phyloP scores from a whole-genome alignment of 2,329 filamentous ascomycete species.

The Lasiodiplodia sp. region DNA sequence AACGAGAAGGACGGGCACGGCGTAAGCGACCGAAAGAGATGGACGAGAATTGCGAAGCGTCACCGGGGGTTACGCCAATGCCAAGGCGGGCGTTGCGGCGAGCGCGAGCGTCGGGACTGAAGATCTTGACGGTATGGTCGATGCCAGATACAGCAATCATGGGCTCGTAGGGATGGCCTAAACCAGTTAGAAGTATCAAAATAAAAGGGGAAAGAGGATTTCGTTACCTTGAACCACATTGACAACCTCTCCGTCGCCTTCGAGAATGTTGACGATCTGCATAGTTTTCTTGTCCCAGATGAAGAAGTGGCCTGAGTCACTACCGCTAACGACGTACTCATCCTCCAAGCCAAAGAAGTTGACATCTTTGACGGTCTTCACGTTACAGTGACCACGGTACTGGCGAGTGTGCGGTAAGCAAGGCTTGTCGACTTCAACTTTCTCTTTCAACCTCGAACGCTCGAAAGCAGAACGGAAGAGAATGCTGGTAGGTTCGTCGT shows the following conservation, averaged over 20 bases:
- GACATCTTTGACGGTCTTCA: conserved; percentile 73
- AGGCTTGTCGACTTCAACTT: conserved; percentile 62
- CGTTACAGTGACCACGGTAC: conserved; percentile 71
- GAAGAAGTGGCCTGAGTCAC: conserved; percentile 71
- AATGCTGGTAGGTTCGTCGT: conserved; percentile 44
- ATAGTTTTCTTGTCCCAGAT: conserved; percentile 72
- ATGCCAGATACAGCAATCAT: conserved; percentile 72
- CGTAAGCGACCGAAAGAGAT: conserved; percentile 39
- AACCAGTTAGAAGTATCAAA: neutral
- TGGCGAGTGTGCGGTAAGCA: conserved; percentile 63
- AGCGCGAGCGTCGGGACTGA: conserved; percentile 66
- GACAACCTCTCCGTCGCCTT: conserved; percentile 73
- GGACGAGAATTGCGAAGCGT: conserved; percentile 53
- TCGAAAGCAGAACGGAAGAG: conserved; percentile 59
- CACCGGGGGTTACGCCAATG: conserved; percentile 62
- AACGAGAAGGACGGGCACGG: conserved; percentile 16
- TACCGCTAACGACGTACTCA: conserved; percentile 72
- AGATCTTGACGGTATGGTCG: conserved; percentile 73
- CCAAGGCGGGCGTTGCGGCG: conserved; percentile 65
- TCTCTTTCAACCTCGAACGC: conserved; percentile 54
- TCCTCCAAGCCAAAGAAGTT: conserved; percentile 73
- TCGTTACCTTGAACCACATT: conserved; percentile 68
- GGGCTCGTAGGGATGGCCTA: conserved; percentile 71
- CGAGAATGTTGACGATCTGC: conserved; percentile 68
- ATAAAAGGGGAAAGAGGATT: neutral